phyloP scores from a whole-genome alignment of 805 yeast genomes.

The Yarrowia sp. region DNA sequence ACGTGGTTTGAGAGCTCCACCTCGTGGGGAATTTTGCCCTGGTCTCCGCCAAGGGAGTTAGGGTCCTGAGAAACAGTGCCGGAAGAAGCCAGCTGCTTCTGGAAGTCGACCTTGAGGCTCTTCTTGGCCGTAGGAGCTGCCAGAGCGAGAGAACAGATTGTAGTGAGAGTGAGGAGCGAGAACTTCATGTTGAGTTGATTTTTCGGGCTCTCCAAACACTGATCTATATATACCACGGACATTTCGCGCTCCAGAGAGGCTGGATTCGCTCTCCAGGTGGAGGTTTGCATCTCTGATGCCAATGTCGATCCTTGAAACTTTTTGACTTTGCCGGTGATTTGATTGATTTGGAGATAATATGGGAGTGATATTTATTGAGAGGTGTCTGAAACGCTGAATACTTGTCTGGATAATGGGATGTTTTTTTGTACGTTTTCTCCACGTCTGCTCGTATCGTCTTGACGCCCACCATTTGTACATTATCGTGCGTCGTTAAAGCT shows the following conservation, averaged over 20 bases:
- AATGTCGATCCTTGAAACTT: conserved; percentile 3
- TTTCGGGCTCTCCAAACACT: too few relatives aligned
- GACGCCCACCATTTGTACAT: neutral
- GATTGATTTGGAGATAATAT: neutral
- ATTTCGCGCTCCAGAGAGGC: too few relatives aligned
- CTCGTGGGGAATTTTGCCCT: neutral
- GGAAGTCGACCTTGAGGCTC: conserved; percentile 1
- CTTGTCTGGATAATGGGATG: neutral
- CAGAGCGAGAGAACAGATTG: neutral
- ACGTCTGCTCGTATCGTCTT: neutral
- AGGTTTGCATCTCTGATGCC: neutral
- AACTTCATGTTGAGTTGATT: neutral
- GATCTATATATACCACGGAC: neutral
- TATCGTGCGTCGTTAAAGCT: neutral
- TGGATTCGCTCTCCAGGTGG: neutral
- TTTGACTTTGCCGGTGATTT: neutral
- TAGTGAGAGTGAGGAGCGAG: neutral
- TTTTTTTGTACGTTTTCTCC: neutral
- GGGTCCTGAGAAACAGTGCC: neutral
- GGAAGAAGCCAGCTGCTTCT: neutral
- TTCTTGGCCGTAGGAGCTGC: conserved; percentile 10
- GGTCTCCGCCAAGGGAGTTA: neutral
- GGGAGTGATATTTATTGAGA: too few relatives aligned
- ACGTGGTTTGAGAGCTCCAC: neutral
- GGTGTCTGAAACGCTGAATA: too few relatives aligned